These are phyloP conservation scores for cucumber (Cucumis sativus) DNA, from an alignment of 306 rosid genomes.

Conservation along the genomic window Cucumber_9930_V3 NC_026660.2:17796501-17797000, in stretches of 20 bases:
- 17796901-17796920: neutral
- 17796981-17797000: no score
- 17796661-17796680: slow-evolving; percentile 4
- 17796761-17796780: neutral
- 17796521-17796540: slow-evolving; percentile 87
- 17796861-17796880: no score
- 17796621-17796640: slow-evolving; percentile 63
- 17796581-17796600: slow-evolving; percentile 84
- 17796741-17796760: neutral
- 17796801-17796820: neutral
- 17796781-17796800: neutral
- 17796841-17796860: neutral
- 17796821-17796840: neutral
- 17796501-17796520: slow-evolving; percentile 86
- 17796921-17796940: neutral
- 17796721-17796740: neutral
- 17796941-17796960: neutral
- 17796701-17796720: neutral
- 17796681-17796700: neutral
- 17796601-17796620: slow-evolving; percentile 80
- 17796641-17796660: slow-evolving; percentile 14
- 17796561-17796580: slow-evolving; percentile 96
- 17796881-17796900: neutral
- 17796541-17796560: slow-evolving; percentile 75
- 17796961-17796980: no score